These are phyloP conservation scores for Petunia secreta DNA, from an alignment of 257 asterid species.

Conservation along the genomic window DNA sequence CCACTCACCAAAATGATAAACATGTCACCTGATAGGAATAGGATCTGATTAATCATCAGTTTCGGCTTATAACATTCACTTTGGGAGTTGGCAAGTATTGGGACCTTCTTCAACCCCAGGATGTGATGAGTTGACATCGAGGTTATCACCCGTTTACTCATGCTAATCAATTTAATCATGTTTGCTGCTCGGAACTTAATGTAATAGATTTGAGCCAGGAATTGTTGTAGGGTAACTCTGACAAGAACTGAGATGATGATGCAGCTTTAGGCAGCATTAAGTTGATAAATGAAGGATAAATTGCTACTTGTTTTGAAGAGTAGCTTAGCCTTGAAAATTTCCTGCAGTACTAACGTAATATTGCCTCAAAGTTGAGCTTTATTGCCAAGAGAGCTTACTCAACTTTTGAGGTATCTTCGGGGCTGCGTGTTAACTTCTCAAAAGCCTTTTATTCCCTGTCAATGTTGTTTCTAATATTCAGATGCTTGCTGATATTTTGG, in stretches of 20 bases:
- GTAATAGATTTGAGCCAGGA: neutral
- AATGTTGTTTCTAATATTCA: too few species aligned
- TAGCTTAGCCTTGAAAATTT: too few species aligned
- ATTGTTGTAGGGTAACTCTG: neutral
- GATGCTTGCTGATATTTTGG: too few species aligned
- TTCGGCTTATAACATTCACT: neutral
- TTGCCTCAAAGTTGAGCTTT: too few species aligned
- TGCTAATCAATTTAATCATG: neutral
- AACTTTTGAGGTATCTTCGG: too few species aligned
- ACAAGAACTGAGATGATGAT: neutral
- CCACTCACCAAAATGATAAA: neutral
- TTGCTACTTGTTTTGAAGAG: neutral
- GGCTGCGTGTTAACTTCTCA: too few species aligned
- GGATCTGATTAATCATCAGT: neutral
- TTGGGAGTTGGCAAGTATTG: neutral
- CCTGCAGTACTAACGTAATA: too few species aligned
- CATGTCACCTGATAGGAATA: neutral
- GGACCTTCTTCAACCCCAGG: too few species aligned
- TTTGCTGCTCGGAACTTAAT: neutral
- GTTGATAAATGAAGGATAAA: neutral
- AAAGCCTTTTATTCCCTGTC: too few species aligned
- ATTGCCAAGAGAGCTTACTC: too few species aligned
- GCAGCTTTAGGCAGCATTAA: conserved; percentile 15
- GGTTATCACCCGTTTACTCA: neutral
- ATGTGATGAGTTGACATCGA: too few species aligned